Percentiles rank a stretch among this genome's conserved stretches.
These are phyloP conservation scores for Ascochyta lentis DNA, from an alignment of 2,329 filamentous ascomycete species.

Conservation along the genomic window DNA sequence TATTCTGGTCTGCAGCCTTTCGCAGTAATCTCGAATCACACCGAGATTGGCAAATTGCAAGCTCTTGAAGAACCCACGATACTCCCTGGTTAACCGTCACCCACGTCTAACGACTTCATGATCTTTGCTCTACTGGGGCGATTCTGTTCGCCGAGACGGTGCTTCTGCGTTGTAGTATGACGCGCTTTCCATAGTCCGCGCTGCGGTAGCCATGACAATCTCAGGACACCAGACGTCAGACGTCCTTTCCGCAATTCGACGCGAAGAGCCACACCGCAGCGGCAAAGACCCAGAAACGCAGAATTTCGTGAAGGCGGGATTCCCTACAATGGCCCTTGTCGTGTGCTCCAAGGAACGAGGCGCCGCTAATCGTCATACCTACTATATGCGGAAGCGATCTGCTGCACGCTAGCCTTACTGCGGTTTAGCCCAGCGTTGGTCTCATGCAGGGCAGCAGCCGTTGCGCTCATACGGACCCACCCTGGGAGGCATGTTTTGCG, in stretches of 20 bases:
- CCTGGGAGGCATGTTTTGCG: constrained; percentile 14
- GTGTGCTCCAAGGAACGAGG: constrained; percentile 2
- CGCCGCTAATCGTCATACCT: constrained; percentile 26
- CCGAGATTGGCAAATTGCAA: constrained; percentile 1
- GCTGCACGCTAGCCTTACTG: background rate
- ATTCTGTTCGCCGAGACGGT: background rate
- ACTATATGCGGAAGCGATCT: constrained; percentile 15
- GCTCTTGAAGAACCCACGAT: no score
- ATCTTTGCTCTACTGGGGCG: background rate
- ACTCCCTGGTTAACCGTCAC: no score
- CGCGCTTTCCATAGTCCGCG: background rate
- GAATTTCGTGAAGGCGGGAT: constrained; percentile 6
- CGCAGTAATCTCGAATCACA: background rate
- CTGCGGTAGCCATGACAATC: background rate
- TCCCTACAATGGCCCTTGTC: constrained; percentile 13
- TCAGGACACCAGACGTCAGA: constrained; percentile 10
- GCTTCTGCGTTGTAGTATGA: constrained; percentile 1
- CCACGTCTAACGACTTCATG: no score
- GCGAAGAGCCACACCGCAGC: constrained; percentile 2
- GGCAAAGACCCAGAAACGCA: constrained; percentile 21
- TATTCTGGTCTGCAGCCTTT: background rate
- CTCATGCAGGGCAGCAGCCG: constrained; percentile 30
- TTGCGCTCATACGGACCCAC: constrained; percentile 22
- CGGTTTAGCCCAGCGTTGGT: constrained; percentile 6
- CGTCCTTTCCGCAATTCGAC: constrained; percentile 2